These are phyloP conservation scores for Linnemannia exigua DNA, from an alignment of 192 early-diverging fungal species.

Conservation along the genomic window DNA sequence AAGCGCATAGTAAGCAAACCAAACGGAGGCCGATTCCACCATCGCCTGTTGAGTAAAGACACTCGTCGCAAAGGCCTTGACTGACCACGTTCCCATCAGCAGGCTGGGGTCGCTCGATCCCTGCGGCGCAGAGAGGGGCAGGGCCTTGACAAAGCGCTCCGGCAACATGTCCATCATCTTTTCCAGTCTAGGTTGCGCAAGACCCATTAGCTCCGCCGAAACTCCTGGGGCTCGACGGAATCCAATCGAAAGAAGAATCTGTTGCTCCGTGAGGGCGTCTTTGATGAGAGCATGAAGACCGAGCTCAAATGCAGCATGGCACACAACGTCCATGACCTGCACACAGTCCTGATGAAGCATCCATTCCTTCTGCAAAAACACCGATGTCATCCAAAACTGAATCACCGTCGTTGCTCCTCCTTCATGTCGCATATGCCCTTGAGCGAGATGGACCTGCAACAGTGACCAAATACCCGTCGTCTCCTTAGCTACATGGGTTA, in stretches of 20 bases:
- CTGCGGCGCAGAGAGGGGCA: conserved; percentile 46
- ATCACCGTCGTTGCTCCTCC: not conserved
- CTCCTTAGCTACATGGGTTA: conserved; percentile 9
- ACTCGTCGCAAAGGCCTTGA: conserved; percentile 57
- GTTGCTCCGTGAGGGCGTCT: conserved; percentile 40
- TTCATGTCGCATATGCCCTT: not conserved
- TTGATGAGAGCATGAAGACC: conserved; percentile 32
- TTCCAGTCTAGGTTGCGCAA: conserved; percentile 48
- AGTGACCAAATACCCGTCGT: conserved; percentile 23
- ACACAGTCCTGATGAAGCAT: conserved; percentile 50
- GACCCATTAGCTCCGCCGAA: conserved; percentile 49
- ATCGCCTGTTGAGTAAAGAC: conserved; percentile 61
- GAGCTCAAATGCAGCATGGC: conserved; percentile 22
- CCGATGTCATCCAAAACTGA: conserved; percentile 46
- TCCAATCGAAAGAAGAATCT: conserved; percentile 49
- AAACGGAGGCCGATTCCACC: conserved; percentile 58
- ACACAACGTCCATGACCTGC: conserved; percentile 30
- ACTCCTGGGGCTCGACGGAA: conserved; percentile 42
- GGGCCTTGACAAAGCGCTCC: conserved; percentile 50
- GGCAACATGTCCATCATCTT: conserved; percentile 52
- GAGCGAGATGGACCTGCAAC: conserved; percentile 10
- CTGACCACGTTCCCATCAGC: conserved; percentile 64
- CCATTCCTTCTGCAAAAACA: conserved; percentile 55
- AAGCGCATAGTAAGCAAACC: conserved; percentile 65
- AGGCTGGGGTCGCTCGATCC: conserved; percentile 61